Percentiles rank a stretch among this genome's conserved stretches.
Conservation (phyloP, 2,329 filamentous ascomycete genomes). For the Cadophora sp. region DNA sequence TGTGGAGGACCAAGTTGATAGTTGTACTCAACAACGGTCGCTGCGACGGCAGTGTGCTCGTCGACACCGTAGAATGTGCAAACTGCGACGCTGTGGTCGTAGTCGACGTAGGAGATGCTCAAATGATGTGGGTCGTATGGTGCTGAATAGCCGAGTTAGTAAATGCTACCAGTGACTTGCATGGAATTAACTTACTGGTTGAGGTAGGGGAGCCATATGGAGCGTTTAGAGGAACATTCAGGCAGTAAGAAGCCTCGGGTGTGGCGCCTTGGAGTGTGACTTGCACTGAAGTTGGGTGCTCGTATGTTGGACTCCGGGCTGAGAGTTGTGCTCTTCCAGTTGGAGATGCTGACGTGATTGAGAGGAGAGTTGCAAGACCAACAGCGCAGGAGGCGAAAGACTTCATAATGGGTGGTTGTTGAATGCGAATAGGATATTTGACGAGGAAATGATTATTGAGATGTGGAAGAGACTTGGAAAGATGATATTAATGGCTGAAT, state of each 20-base stretch:
- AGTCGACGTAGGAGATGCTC: constrained; percentile 10
- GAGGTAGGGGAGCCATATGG: not conserved
- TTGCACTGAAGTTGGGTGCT: not conserved
- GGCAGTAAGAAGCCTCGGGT: constrained; percentile 6
- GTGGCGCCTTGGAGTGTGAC: constrained; percentile 12
- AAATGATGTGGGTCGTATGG: constrained; percentile 2
- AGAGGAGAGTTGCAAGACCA: constrained; percentile 7
- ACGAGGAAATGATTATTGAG: not conserved
- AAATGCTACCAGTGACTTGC: not conserved
- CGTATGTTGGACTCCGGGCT: not conserved
- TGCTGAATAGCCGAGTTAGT: not conserved
- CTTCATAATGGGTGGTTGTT: constrained; percentile 1
- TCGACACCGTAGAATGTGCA: constrained; percentile 14
- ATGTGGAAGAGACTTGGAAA: not conserved
- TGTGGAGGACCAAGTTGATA: constrained; percentile 14
- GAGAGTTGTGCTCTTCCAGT: not conserved
- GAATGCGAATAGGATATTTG: too few species aligned
- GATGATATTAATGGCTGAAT: not conserved
- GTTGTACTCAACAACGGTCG: not conserved
- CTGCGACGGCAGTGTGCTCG: not conserved
- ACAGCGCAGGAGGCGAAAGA: not conserved
- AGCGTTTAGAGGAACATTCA: constrained; percentile 4
- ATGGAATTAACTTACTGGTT: not conserved
- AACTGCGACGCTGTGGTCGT: not conserved
- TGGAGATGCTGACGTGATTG: constrained; percentile 4